Base-by-base conservation (phyloP, 371 early-diverging fungal species). In the Apophysomyces variabilis region DNA sequence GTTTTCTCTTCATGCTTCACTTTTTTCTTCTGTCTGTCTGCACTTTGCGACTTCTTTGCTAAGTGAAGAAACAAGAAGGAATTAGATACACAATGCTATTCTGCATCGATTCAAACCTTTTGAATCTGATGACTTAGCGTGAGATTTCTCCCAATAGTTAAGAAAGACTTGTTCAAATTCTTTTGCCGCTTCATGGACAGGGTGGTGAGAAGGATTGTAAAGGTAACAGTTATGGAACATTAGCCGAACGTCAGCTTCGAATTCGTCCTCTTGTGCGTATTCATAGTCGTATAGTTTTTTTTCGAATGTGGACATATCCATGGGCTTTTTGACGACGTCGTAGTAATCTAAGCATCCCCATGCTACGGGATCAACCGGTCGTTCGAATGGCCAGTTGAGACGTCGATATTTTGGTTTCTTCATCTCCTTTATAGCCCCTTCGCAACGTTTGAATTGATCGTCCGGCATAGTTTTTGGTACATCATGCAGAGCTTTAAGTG, bases 291-390 rank as follows among this genome's bases (percentile, higher is more conserved):
- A 92, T 2, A 99, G 72, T 58, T 93, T 95, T 57, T 74, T 77
- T 63, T 88, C 88, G 41, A 99, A 89, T 0, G 99, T 99, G 14
- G 87, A 81, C 60, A 99, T 68, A 68, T 99, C 99, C 99, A 99
- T 99, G 7, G 99, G 99, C 36, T 89, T 62, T 69, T 93, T 95
- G 70, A 99, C 90, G 46, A 99, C 85, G 1, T 89, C 86, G 41
- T 85, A 86, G 76, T 99, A 99, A 60, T 89, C 89, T 5, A 95
- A 94, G 13, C 97, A 95, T 47, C 90, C 89, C 70, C 98, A 83
- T 1, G 88, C 89, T 16, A 90, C 84, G 9, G 93, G 93, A 75
- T 99, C 97, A 18, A 99, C 99, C 6, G 99, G 99, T 57, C 75
- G 72, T 26, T 85, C 74, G 73, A 97, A 97, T 7, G 76, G 74